Evolutionary conservation across 2,329 filamentous ascomycete genomes (phyloP).

Genomic region (Zalaria obscura): DNA sequence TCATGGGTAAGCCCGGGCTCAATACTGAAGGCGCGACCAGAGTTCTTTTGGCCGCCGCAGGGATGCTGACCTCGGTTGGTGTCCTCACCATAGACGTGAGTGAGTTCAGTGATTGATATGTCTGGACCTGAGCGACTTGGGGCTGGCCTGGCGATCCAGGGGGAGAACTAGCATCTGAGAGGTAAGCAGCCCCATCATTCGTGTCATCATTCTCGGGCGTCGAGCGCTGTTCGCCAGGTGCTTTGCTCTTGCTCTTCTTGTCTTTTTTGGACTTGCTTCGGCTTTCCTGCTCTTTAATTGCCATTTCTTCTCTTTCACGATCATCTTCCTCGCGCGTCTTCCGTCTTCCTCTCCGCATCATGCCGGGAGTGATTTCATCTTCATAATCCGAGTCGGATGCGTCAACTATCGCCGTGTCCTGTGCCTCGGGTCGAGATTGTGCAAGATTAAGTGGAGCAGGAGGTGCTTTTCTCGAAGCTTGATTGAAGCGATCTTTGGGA

Average conservation of each 20-base stretch:
- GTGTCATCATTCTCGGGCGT: background rate
- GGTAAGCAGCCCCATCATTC: background rate
- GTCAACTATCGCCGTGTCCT: constrained; percentile 26
- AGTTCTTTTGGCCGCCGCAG: background rate
- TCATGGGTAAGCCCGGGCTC: constrained; percentile 50
- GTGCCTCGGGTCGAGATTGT: constrained; percentile 5
- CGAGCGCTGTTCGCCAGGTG: background rate
- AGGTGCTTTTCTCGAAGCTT: constrained; percentile 59
- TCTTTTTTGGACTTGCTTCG: constrained; percentile 63
- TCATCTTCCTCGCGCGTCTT: constrained; percentile 85
- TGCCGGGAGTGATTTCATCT: constrained; percentile 34
- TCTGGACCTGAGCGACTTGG: constrained; percentile 7
- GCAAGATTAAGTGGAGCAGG: constrained; percentile 71
- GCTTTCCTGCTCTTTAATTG: constrained; percentile 51
- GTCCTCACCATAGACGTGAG: constrained; percentile 3
- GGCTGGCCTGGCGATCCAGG: constrained; percentile 5
- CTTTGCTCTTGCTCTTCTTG: constrained; percentile 35
- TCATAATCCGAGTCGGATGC: constrained; percentile 75
- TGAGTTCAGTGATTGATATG: constrained; percentile 7
- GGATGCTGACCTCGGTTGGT: constrained; percentile 1
- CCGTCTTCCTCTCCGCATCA: constrained; percentile 49
- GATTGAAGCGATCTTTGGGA: constrained; percentile 17
- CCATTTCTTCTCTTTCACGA: constrained; percentile 55
- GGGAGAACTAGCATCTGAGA: constrained; percentile 2
- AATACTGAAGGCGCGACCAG: constrained; percentile 32